A percentile compares a stretch with the other conserved stretches of the same genome.
These are phyloP conservation scores for Cochlearia excelsa DNA, from an alignment of 345 rosid genomes.

Conservation along the genomic window DNA sequence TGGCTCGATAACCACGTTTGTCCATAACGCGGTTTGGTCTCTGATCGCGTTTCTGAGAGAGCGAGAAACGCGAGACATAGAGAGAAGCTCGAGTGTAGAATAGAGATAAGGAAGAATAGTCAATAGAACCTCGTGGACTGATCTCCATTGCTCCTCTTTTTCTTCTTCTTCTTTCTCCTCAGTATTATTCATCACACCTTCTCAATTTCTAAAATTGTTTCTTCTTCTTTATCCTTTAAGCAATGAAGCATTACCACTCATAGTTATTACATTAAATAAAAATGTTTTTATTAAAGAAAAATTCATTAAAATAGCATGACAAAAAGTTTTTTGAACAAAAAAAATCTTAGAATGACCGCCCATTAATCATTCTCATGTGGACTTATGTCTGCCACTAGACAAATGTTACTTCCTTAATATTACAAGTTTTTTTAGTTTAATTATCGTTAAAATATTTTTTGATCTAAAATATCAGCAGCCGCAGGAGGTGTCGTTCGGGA, in stretches of 20 bases:
- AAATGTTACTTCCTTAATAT: too few relatives aligned
- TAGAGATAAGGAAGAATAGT: conserved; percentile 63
- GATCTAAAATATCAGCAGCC: too few relatives aligned
- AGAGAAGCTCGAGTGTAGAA: conserved; percentile 52
- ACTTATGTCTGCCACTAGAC: too few relatives aligned
- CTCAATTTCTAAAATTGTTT: background rate
- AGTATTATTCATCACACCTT: conserved; percentile 5
- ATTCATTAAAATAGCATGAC: too few relatives aligned
- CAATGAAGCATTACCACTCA: conserved; percentile 23
- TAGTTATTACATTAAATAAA: background rate
- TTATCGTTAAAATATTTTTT: too few relatives aligned
- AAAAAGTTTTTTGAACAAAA: too few relatives aligned
- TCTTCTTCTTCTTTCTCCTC: background rate
- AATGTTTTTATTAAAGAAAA: too few relatives aligned
- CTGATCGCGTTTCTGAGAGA: conserved; percentile 50
- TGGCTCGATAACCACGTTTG: conserved; percentile 42
- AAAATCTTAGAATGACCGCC: too few relatives aligned
- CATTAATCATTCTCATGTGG: too few relatives aligned
- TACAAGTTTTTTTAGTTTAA: too few relatives aligned
- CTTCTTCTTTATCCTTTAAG: conserved; percentile 11
- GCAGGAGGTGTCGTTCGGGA: too few relatives aligned
- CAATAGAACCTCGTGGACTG: conserved; percentile 55
- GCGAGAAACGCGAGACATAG: conserved; percentile 46
- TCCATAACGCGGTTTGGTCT: conserved; percentile 53
- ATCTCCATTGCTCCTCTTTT: conserved; percentile 27